These are phyloP conservation scores for Aspergillus puulaauensis DNA, from an alignment of 2,329 filamentous ascomycete species.

Conservation along the genomic window DNA sequence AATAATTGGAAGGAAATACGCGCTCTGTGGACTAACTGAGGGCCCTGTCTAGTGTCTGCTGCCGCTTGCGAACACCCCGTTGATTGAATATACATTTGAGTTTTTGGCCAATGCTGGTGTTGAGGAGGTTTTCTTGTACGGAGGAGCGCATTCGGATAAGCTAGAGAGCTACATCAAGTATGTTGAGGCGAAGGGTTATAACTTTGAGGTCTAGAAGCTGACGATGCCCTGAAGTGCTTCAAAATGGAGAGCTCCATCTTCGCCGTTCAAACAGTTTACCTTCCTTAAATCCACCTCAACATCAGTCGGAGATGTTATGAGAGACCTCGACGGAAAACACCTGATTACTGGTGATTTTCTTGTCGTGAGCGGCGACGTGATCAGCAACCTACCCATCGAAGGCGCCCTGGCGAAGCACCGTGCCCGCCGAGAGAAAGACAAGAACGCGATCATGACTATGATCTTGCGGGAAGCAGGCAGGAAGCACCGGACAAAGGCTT, in stretches of 20 bases:
- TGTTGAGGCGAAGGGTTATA: slow-evolving; percentile 11
- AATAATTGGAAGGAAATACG: neutral
- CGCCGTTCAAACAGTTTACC: slow-evolving; percentile 77
- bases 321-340: slow-evolving; percentile 83
- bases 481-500: slow-evolving; percentile 73
- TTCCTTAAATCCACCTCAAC: slow-evolving; percentile 84
- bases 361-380: slow-evolving; percentile 85
- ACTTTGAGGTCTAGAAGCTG: neutral
- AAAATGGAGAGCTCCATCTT: slow-evolving; percentile 70
- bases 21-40: slow-evolving; percentile 2
- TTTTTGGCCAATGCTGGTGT: slow-evolving; percentile 94
- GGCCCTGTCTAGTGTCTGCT: slow-evolving; percentile 71
- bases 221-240: slow-evolving; percentile 54
- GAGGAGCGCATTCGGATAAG: slow-evolving; percentile 79
- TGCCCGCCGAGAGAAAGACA: slow-evolving; percentile 75
- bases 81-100: slow-evolving; percentile 97
- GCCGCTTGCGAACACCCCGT: slow-evolving; percentile 85
- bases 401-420: slow-evolving; percentile 74
- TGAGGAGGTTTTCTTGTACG: slow-evolving; percentile 92
- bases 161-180: slow-evolving; percentile 81
- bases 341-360: slow-evolving; percentile 89
- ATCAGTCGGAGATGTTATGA: slow-evolving; percentile 90
- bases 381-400: slow-evolving; percentile 87
- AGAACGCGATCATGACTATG: slow-evolving; percentile 98
- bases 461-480: slow-evolving; percentile 76